A percentile compares a stretch with the other conserved stretches of the same genome.
phyloP scores from a whole-genome alignment of 345 rosid genomes.

The Rhodamnia rubescens region DNA sequence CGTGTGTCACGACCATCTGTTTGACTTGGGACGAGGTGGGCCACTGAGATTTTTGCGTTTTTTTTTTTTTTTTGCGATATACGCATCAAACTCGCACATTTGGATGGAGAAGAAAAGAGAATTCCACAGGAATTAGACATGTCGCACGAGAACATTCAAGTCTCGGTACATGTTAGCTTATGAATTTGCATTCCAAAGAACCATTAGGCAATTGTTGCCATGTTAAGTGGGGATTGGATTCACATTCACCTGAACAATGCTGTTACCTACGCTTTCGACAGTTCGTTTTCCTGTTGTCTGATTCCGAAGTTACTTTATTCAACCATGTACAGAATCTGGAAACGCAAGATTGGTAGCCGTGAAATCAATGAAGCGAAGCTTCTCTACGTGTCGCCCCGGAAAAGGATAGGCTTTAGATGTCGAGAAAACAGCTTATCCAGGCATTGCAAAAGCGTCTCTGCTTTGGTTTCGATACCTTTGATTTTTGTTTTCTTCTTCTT shows the following conservation, averaged over 20 bases:
- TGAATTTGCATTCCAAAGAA: neutral
- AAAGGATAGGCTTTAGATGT: neutral
- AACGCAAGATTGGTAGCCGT: neutral
- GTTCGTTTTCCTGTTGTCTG: neutral
- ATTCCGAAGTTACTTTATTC: neutral
- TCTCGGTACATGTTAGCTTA: neutral
- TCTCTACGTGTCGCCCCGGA: neutral
- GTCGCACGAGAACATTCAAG: neutral
- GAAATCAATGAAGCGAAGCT: neutral
- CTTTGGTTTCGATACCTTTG: neutral
- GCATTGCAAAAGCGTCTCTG: neutral
- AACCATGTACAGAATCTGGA: neutral
- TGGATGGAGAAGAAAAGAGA: neutral
- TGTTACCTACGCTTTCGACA: neutral
- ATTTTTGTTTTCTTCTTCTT: neutral
- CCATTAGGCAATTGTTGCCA: neutral
- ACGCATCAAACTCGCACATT: neutral
- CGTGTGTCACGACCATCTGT: neutral
- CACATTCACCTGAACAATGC: neutral
- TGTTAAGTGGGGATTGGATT: neutral
- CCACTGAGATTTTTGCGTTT: neutral
- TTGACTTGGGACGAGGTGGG: neutral
- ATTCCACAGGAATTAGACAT: neutral
- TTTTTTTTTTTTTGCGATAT: neutral
- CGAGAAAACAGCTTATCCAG: neutral